phyloP scores from a whole-genome alignment of 2,329 filamentous ascomycete genomes.

The Rutstroemia sp. region DNA sequence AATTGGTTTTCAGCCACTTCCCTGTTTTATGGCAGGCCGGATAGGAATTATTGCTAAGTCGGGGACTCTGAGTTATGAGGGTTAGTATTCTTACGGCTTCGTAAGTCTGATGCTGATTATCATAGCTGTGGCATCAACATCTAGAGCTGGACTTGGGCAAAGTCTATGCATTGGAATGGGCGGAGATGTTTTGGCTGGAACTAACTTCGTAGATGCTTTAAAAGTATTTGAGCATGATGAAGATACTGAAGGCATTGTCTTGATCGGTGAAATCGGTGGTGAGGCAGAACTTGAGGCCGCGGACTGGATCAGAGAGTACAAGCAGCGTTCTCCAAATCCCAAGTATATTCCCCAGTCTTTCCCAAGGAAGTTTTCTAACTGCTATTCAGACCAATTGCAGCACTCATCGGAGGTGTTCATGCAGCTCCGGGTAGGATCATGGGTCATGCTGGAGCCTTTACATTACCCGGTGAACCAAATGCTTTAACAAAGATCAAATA shows the following conservation, averaged over 20 bases:
- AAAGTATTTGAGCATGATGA: slow-evolving; percentile 58
- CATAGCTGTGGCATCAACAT: slow-evolving; percentile 59
- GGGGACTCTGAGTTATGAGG: slow-evolving; percentile 66
- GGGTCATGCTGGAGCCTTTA: slow-evolving; percentile 74
- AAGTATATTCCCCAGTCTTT: slow-evolving; percentile 41
- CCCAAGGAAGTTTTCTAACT: too few relatives aligned
- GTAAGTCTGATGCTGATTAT: slow-evolving; percentile 2
- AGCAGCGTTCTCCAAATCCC: slow-evolving; percentile 45
- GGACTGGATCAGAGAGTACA: slow-evolving; percentile 64
- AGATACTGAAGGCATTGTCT: slow-evolving; percentile 59
- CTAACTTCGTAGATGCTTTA: slow-evolving; percentile 64
- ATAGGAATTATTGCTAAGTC: slow-evolving; percentile 68
- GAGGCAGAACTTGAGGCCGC: slow-evolving; percentile 61
- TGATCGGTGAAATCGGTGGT: slow-evolving; percentile 63
- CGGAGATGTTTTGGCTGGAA: slow-evolving; percentile 65
- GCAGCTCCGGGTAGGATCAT: slow-evolving; percentile 61
- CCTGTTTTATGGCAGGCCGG: slow-evolving; percentile 61
- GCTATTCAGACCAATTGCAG: slow-evolving; percentile 57
- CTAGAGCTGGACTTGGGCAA: slow-evolving; percentile 62
- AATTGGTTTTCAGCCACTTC: slow-evolving; percentile 70
- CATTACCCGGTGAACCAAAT: slow-evolving; percentile 56
- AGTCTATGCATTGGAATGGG: slow-evolving; percentile 68
- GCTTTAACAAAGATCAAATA: slow-evolving; percentile 59
- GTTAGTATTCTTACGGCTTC: slow-evolving; percentile 19
- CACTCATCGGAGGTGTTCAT: slow-evolving; percentile 58